These are phyloP conservation scores for Astrocystis sublimbata DNA, from an alignment of 495 filamentous ascomycete genomes.

Conservation along the genomic window DNA sequence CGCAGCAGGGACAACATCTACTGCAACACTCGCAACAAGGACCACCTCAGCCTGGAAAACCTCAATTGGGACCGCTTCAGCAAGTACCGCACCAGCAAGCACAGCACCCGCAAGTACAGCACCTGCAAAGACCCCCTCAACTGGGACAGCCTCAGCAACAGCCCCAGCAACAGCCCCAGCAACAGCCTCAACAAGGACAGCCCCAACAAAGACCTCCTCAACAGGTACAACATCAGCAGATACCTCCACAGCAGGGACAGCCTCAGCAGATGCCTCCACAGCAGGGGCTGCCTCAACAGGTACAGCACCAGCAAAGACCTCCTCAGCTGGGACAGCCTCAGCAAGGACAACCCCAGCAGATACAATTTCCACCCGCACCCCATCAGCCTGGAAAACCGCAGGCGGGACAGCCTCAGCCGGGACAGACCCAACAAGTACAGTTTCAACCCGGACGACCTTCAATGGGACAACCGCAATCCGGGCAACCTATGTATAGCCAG, in stretches of 20 bases:
- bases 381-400: not conserved
- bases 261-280: not conserved
- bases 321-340: not conserved
- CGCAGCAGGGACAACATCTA: no score
- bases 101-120: not conserved
- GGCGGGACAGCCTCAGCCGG: not conserved
- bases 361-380: not conserved
- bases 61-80: no score
- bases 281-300: not conserved
- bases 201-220: conserved; percentile 6
- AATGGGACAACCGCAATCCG: not conserved
- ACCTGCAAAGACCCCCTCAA: not conserved
- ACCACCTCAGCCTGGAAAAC: no score
- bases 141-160: not conserved
- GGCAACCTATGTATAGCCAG: not conserved
- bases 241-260: not conserved
- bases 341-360: conserved; percentile 7
- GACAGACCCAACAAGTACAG: not conserved
- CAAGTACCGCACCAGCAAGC: no score
- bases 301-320: conserved; percentile 10
- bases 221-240: not conserved
- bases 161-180: no score
- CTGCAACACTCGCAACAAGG: no score
- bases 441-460: not conserved
- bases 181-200: not conserved